Evolutionary conservation across 2,329 filamentous ascomycete genomes (phyloP).

Genomic region (Microdochium bolleyi): DNA sequence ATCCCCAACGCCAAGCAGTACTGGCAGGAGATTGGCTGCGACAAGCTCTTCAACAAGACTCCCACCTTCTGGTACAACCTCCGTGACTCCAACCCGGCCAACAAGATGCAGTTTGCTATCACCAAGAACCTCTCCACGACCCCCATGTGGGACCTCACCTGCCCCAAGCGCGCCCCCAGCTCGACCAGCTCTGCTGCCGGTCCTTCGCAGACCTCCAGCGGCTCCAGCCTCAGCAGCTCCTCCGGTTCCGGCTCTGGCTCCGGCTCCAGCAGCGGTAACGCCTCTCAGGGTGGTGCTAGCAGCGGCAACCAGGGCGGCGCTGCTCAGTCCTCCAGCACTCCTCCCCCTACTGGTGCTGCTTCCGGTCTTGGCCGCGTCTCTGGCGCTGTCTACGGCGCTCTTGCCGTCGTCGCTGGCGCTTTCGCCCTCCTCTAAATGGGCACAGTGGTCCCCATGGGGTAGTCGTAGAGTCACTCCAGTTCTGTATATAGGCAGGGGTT

Average conservation of each 20-base stretch:
- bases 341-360: slow-evolving; percentile 3
- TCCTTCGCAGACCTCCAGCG: slow-evolving; percentile 9
- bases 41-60: slow-evolving; percentile 43
- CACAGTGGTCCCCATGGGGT: background rate
- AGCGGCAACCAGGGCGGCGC: slow-evolving; percentile 9
- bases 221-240: slow-evolving; percentile 7
- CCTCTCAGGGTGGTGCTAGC: slow-evolving; percentile 3
- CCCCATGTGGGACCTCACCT: slow-evolving; percentile 45
- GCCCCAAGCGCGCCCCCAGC: slow-evolving; percentile 34
- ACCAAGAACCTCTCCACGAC: slow-evolving; percentile 43
- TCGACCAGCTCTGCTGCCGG: slow-evolving; percentile 14
- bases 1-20: slow-evolving; percentile 53
- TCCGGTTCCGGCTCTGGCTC: slow-evolving; percentile 7
- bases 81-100: slow-evolving; percentile 52
- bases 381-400: slow-evolving; percentile 5
- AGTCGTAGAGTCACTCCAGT: background rate
- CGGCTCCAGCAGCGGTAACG: slow-evolving; percentile 7
- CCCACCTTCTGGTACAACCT: slow-evolving; percentile 56
- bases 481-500: background rate
- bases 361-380: slow-evolving; percentile 5
- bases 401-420: slow-evolving; percentile 9
- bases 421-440: slow-evolving; percentile 9
- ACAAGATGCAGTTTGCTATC: slow-evolving; percentile 50
- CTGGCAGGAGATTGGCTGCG: slow-evolving; percentile 56
- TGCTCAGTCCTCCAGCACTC: slow-evolving; percentile 1